These are phyloP conservation scores for Porcisia hertigi DNA, from an alignment of 208 protist species.

Conservation along the genomic window DNA sequence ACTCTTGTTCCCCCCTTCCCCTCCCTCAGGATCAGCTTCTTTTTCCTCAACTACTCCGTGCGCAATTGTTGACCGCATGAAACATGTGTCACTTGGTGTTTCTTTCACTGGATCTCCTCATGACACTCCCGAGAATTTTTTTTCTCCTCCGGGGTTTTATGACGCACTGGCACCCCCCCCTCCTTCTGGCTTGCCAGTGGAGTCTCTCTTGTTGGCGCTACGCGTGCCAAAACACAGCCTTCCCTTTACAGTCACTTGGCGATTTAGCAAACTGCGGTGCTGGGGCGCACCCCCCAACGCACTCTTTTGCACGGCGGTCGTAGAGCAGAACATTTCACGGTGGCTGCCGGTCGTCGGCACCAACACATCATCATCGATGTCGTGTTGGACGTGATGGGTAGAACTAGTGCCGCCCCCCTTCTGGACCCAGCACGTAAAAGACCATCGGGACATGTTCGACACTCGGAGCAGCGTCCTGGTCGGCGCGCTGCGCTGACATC, in stretches of 20 bases:
- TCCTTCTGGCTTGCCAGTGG: slow-evolving; percentile 11
- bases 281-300: slow-evolving; percentile 12
- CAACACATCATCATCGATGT: slow-evolving; percentile 65
- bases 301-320: slow-evolving; percentile 59
- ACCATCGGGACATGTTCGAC: slow-evolving; percentile 31
- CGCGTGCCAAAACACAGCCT: slow-evolving; percentile 31
- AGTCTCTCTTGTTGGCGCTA: slow-evolving; percentile 65
- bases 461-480: not conserved
- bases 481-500: not conserved
- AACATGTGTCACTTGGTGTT: too few species aligned
- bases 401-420: slow-evolving; percentile 67
- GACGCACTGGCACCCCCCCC: not conserved
- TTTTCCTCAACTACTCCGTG: too few species aligned
- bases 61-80: too few species aligned
- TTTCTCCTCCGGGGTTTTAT: not conserved
- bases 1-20: too few species aligned
- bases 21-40: too few species aligned
- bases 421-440: slow-evolving; percentile 71
- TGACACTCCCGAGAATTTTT: too few species aligned
- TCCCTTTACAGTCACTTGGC: slow-evolving; percentile 8
- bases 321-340: slow-evolving; percentile 78
- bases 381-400: slow-evolving; percentile 31
- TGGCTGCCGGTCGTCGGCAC: slow-evolving; percentile 73
- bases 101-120: too few species aligned
- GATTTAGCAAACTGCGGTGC: not conserved